These are phyloP conservation scores for maize (Zea mays) DNA, from an alignment of 176 grass and related monocot species.

Conservation along the genomic window DNA sequence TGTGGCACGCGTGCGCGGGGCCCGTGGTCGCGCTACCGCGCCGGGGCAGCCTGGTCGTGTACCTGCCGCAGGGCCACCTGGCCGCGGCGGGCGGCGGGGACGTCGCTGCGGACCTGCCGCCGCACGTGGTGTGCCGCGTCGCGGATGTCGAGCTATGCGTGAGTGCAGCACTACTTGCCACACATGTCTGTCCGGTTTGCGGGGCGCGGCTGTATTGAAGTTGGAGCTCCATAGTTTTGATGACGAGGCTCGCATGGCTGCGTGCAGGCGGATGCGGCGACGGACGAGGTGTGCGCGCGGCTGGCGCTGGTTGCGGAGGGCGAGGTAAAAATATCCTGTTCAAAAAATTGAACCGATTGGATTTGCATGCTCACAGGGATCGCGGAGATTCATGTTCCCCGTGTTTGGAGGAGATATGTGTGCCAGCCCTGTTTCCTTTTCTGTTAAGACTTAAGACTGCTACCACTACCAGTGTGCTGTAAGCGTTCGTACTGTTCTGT, in stretches of 20 bases:
- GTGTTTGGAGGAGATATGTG: constrained; percentile 2
- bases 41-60: constrained; percentile 78
- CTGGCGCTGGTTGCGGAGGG: constrained; percentile 73
- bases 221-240: neutral
- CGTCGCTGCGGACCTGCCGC: constrained; percentile 48
- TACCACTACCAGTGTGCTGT: neutral
- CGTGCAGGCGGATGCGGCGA: constrained; percentile 83
- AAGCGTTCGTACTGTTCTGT: neutral
- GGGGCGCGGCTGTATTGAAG: neutral
- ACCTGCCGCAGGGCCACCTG: constrained; percentile 96
- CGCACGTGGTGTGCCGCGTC: constrained; percentile 89
- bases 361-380: neutral
- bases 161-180: constrained; percentile 28
- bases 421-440: constrained; percentile 11
- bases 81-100: constrained; percentile 52
- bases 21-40: constrained; percentile 76
- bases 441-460: neutral
- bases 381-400: neutral
- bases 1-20: constrained; percentile 97
- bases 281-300: constrained; percentile 86
- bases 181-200: neutral
- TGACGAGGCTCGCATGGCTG: neutral
- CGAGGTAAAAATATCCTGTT: constrained; percentile 54
- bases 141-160: constrained; percentile 88
- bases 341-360: neutral